Base-by-base conservation (phyloP, 768 basidiomycete genomes). In the Kwoniella heveanensis region DNA sequence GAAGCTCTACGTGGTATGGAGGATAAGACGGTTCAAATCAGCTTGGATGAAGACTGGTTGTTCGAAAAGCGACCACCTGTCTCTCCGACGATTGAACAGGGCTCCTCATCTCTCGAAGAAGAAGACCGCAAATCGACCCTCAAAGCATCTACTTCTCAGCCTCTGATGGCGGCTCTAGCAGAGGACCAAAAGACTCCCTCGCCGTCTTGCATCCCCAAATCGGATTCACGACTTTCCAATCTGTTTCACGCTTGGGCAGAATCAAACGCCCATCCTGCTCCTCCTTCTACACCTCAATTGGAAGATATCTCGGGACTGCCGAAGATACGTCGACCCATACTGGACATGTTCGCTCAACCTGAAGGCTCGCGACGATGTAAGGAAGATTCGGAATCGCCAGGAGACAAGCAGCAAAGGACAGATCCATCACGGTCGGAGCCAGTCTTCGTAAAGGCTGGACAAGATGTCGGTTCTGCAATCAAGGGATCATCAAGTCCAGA, bases 31-130 rank as follows among this genome's bases (percentile, higher is more conserved):
- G 50, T 64, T 22, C 25, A 57, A 1, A 57, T 71, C 27, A 32
- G 27, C n/a, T 46, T 68, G 46, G 70, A 71, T 32, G 70, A 68
- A n/a, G 54, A 63, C 3, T 72, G 70, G 70, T 48, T 68, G 2
- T 72, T 69, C 29, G 68, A 69, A 53, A 64, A 54, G 25, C 22
- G 25, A 25, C 44, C 39, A 17, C 21, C 36, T 25, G 8, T 17
- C 9, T 4, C 32, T 21, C 22, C 13, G 29, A 22, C 30, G 21
- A 6, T 6, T 37, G 15, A 13, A 49, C 9, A 24, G 12, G n/a
- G 6, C 17, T 22, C 49, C 19, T 26, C 49, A 50, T 5, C 49
- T 4, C 5, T 15, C 12, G 56, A 52, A 13, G 52, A 51, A 25
- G 68, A 63, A 37, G 44, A 37, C 9, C 21, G 13, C 7, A 54